phyloP scores from a whole-genome alignment of 495 filamentous ascomycete species.

The Hyaloscypha hepaticicola region DNA sequence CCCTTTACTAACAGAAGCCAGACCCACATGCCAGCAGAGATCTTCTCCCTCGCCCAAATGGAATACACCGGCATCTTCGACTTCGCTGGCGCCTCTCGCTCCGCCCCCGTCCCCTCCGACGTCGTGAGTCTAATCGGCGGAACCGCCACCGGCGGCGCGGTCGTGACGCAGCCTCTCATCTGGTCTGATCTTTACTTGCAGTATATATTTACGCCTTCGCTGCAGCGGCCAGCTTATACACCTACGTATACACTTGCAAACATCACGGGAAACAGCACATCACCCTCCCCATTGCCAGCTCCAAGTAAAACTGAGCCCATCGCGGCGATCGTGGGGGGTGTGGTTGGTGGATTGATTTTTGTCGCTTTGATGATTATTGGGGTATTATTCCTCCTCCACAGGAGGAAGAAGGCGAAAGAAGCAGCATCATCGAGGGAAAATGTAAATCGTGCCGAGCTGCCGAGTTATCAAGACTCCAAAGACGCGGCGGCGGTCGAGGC shows the following conservation, averaged over 20 bases:
- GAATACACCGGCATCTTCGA: conserved; percentile 16
- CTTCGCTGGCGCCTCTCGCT: not conserved
- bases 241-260: conserved; percentile 2
- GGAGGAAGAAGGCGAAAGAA: not conserved
- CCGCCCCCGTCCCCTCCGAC: conserved; percentile 9
- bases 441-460: conserved; percentile 14
- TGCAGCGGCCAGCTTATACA: conserved; percentile 6
- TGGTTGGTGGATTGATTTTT: conserved; percentile 11
- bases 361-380: not conserved
- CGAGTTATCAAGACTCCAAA: conserved; percentile 13
- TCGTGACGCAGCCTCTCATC: conserved; percentile 3
- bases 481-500: conserved; percentile 3
- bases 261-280: not conserved
- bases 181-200: conserved; percentile 13
- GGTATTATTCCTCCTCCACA: not conserved
- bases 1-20: not conserved
- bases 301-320: no score
- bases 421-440: not conserved
- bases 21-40: conserved; percentile 18
- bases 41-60: conserved; percentile 9
- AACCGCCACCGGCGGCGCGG: conserved; percentile 9
- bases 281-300: not conserved
- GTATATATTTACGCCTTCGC: conserved; percentile 11
- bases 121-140: conserved; percentile 8
- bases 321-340: conserved; percentile 6